Evolutionary conservation across 768 basidiomycete genomes (phyloP), one percentile per base, ranked within the genome.

Genomic region (Suillus decipiens): DNA sequence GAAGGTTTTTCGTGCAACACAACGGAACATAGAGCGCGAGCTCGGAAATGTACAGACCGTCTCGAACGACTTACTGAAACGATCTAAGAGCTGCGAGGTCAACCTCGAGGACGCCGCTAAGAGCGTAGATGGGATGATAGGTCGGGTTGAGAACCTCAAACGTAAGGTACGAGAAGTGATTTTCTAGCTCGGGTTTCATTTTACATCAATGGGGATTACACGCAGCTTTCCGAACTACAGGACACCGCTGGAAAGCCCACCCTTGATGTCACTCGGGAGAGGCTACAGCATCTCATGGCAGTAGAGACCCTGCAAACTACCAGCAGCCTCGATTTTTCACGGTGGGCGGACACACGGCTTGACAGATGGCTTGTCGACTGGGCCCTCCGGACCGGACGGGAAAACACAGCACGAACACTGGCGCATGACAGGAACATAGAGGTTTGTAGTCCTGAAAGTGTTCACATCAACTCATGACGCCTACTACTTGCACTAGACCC

Each of bases 281-380:
- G 94, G 4, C 75, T 92, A 34, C 81, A 89, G 63, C 89, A 93
- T 71, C 78, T 94, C n/a, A 82, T 84, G 9, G 71, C 78, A 12
- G 73, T 93, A 2, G 89, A 93, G 71, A 78, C 78, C 33, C 71
- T 90, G 62, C 81, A 83, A 60, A 78, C 73, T 62, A 72, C 83
- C 5, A 82, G 75, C 57, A 80, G 81, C 58, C 79, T 84, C 4
- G 87, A 88, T 57, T 91, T 88, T 75, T 79, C 81, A 24, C 81
- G 86, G 37, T 96, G 93, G 93, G 86, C 89, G 9, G 88, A 92
- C 69, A 87, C 81, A 50, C 81, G 94, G 57, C 78, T 98, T 14
- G 90, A 95, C 71, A 80, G 95, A 65, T 96, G 94, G 89, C 81
- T 98, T 39, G 90, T 96, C 2, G 97, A 99, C 72, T 96, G 96